Conservation (phyloP, 2,329 filamentous ascomycete species). For the Epichloe typhina region DNA sequence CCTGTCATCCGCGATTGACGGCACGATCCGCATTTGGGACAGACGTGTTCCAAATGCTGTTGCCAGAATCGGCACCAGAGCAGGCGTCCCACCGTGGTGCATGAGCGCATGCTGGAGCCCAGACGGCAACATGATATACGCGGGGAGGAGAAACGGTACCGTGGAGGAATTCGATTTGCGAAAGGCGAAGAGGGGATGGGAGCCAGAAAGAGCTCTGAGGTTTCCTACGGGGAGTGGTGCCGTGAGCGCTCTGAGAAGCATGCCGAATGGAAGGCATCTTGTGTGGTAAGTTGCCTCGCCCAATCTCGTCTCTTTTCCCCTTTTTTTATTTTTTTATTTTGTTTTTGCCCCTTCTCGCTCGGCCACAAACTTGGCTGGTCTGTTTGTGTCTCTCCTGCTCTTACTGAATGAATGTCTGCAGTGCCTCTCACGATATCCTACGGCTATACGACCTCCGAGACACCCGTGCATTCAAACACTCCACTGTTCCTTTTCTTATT, state of each 20-base stretch:
- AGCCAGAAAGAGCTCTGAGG: slow-evolving; percentile 66
- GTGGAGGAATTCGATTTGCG: slow-evolving; percentile 91
- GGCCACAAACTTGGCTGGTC: neutral
- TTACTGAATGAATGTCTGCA: slow-evolving; percentile 18
- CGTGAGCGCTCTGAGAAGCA: slow-evolving; percentile 75
- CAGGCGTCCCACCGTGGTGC: slow-evolving; percentile 83
- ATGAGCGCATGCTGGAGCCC: slow-evolving; percentile 96
- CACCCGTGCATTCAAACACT: slow-evolving; percentile 51
- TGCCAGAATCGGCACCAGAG: slow-evolving; percentile 61
- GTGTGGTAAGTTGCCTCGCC: slow-evolving; percentile 44
- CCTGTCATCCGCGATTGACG: slow-evolving; percentile 77
- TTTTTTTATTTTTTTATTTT: neutral
- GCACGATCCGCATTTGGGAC: slow-evolving; percentile 88
- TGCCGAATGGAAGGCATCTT: slow-evolving; percentile 86
- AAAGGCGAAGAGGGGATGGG: slow-evolving; percentile 53
- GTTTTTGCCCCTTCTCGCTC: neutral
- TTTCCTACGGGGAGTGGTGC: slow-evolving; percentile 83
- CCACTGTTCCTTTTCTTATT: slow-evolving; percentile 87
- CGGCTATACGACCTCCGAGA: slow-evolving; percentile 79
- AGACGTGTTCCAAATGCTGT: slow-evolving; percentile 61
- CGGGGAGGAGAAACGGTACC: slow-evolving; percentile 76
- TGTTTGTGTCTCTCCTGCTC: neutral
- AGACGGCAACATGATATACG: slow-evolving; percentile 91
- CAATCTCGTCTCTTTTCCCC: too few species aligned
- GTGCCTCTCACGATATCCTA: slow-evolving; percentile 85